Percentiles rank a stretch among this genome's conserved stretches.
Conservation (phyloP, 495 filamentous ascomycete genomes). For the Entonaema liquescens region DNA sequence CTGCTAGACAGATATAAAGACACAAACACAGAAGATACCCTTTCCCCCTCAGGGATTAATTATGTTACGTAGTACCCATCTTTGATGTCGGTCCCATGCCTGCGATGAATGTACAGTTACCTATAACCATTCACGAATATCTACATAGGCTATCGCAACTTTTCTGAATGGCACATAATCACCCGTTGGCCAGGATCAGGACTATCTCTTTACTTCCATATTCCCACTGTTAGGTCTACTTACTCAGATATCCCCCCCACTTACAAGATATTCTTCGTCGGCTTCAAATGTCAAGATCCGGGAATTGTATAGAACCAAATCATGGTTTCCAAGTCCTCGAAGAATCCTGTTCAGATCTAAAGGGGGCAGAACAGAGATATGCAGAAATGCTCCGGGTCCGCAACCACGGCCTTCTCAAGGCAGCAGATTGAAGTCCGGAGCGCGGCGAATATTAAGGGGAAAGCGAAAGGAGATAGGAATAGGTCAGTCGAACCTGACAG, state of each 20-base stretch:
- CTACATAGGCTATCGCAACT: neutral
- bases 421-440: neutral
- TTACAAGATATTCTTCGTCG: neutral
- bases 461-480: neutral
- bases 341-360: neutral
- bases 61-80: slow-evolving; percentile 1
- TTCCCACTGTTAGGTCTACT: neutral
- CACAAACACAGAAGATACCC: slow-evolving; percentile 29
- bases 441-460: too few relatives aligned
- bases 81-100: neutral
- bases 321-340: neutral
- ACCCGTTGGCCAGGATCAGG: neutral
- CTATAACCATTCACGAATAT: neutral
- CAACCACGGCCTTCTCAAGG: neutral
- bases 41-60: slow-evolving; percentile 3
- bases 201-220: neutral
- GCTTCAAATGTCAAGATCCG: neutral
- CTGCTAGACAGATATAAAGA: slow-evolving; percentile 11
- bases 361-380: neutral
- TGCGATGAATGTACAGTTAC: neutral
- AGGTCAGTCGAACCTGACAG: slow-evolving; percentile 36
- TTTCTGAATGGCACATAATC: neutral
- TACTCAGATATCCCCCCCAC: neutral
- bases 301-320: neutral
- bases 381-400: neutral